Evolutionary conservation across 306 rosid genomes (phyloP).

Genomic region (Albizia julibrissin): DNA sequence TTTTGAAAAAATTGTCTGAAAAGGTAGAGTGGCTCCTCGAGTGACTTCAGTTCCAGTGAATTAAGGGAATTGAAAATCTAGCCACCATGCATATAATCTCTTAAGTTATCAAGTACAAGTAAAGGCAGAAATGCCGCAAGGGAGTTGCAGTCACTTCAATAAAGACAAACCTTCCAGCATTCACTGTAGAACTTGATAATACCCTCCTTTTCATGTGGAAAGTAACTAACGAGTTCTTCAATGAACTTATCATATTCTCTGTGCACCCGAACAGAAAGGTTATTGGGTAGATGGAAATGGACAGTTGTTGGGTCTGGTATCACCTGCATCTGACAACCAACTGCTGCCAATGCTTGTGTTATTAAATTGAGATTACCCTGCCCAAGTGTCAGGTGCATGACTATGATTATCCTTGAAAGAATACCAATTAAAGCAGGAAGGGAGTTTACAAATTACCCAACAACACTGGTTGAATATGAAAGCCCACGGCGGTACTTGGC

Average conservation of each 20-base stretch:
- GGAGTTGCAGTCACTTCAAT: slow-evolving; percentile 47
- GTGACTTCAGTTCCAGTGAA: slow-evolving; percentile 91
- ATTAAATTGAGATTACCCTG: slow-evolving; percentile 97
- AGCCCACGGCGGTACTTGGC: neutral
- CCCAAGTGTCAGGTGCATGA: slow-evolving; percentile 37
- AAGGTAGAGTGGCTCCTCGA: slow-evolving; percentile 97
- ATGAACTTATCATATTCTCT: slow-evolving; percentile 74
- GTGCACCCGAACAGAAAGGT: slow-evolving; percentile 80
- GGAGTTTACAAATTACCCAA: neutral
- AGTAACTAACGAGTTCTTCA: slow-evolving; percentile 62
- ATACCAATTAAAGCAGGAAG: slow-evolving; percentile 14
- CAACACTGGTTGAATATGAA: slow-evolving; percentile 8
- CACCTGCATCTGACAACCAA: slow-evolving; percentile 84
- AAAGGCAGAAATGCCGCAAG: slow-evolving; percentile 43
- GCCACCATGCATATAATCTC: slow-evolving; percentile 35
- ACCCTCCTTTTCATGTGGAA: slow-evolving; percentile 91
- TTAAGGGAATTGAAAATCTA: slow-evolving; percentile 92
- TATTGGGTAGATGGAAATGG: slow-evolving; percentile 84
- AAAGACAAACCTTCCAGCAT: slow-evolving; percentile 93
- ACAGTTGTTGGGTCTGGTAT: slow-evolving; percentile 97
- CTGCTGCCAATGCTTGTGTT: slow-evolving; percentile 95
- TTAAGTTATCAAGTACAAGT: slow-evolving; percentile 33
- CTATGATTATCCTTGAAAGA: slow-evolving; percentile 21
- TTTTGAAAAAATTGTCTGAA: slow-evolving; percentile 91
- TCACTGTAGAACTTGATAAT: slow-evolving; percentile 78